A percentile compares a stretch with the other conserved stretches of the same genome.
These are phyloP conservation scores for Pichia kluyveri DNA, from an alignment of 805 yeast species.

Conservation along the genomic window DNA sequence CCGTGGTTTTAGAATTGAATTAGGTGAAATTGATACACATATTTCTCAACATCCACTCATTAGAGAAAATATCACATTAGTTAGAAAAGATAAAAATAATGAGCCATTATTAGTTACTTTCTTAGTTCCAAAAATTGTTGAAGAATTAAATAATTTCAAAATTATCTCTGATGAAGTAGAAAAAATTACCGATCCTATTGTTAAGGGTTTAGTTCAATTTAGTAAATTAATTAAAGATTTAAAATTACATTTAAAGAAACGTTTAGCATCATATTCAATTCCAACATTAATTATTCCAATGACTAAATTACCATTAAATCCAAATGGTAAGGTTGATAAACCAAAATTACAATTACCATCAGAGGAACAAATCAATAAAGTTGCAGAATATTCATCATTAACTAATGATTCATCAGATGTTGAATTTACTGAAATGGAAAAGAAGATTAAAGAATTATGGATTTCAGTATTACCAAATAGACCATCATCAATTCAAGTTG, in stretches of 20 bases:
- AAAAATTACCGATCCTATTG: constrained; percentile 54
- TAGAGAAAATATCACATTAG: constrained; percentile 88
- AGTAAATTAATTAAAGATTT: constrained; percentile 72
- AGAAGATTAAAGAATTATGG: constrained; percentile 76
- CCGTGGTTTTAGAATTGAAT: constrained; percentile 95
- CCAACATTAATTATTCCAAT: constrained; percentile 89
- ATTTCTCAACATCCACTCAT: constrained; percentile 88
- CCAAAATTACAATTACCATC: constrained; percentile 96
- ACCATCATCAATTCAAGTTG: constrained; percentile 67
- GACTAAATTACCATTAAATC: constrained; percentile 81
- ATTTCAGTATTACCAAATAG: constrained; percentile 71
- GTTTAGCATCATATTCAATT: constrained; percentile 87
- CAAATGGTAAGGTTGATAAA: constrained; percentile 97
- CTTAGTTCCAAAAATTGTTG: constrained; percentile 63
- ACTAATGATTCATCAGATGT: constrained; percentile 33
- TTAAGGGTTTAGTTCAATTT: constrained; percentile 69
- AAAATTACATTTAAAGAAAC: constrained; percentile 72
- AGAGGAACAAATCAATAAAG: constrained; percentile 71
- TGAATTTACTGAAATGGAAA: constrained; percentile 57
- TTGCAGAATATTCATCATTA: constrained; percentile 43
- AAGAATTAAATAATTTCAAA: constrained; percentile 40
- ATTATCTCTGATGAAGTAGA: constrained; percentile 39
- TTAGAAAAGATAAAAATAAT: constrained; percentile 82
- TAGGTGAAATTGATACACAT: constrained; percentile 97
- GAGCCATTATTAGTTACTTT: constrained; percentile 89